These are phyloP conservation scores for Pisolithus tinctorius DNA, from an alignment of 768 basidiomycete species.

Conservation along the genomic window DNA sequence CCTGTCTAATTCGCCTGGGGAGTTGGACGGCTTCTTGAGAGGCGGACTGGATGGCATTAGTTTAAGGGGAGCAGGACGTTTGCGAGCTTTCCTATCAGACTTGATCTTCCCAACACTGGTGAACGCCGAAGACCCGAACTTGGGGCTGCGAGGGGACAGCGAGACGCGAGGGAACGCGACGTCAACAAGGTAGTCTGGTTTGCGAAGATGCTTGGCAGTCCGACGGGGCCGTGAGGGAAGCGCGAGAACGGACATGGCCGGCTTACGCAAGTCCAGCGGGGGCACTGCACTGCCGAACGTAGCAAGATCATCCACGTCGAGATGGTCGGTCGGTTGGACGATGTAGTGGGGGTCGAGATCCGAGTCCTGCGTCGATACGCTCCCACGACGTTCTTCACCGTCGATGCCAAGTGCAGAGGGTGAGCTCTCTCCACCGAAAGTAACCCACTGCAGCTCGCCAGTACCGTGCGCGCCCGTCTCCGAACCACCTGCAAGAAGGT, in stretches of 20 bases:
- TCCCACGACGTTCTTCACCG: conserved; percentile 34
- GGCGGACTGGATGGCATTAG: conserved; percentile 28
- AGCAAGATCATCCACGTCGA: conserved; percentile 30
- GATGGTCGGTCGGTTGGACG: conserved; percentile 30
- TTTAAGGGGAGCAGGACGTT: conserved; percentile 38
- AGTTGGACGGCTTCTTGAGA: conserved; percentile 28
- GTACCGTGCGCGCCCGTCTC: conserved; percentile 16
- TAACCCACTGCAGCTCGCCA: conserved; percentile 38
- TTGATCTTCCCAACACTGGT: conserved; percentile 2
- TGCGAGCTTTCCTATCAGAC: conserved; percentile 26
- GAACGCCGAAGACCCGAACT: conserved; percentile 6
- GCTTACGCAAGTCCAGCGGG: conserved; percentile 24
- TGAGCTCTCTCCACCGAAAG: conserved; percentile 29
- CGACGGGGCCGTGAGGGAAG: conserved; percentile 30
- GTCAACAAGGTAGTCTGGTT: conserved; percentile 31
- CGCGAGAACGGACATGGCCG: conserved; percentile 30
- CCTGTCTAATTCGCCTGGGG: conserved; percentile 28
- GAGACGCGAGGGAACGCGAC: conserved; percentile 18
- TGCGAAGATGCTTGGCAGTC: conserved; percentile 30
- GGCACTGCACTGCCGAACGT: conserved; percentile 22
- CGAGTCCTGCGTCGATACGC: conserved; percentile 46
- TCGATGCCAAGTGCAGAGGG: conserved; percentile 6
- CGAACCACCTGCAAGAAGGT: conserved; percentile 42
- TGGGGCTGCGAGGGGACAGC: conserved; percentile 10
- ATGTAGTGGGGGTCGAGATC: conserved; percentile 46